Evolutionary conservation across 2,329 filamentous ascomycete species (phyloP), one percentile per base, ranked within the genome.

Genomic region (Ceratocystis ficicola): DNA sequence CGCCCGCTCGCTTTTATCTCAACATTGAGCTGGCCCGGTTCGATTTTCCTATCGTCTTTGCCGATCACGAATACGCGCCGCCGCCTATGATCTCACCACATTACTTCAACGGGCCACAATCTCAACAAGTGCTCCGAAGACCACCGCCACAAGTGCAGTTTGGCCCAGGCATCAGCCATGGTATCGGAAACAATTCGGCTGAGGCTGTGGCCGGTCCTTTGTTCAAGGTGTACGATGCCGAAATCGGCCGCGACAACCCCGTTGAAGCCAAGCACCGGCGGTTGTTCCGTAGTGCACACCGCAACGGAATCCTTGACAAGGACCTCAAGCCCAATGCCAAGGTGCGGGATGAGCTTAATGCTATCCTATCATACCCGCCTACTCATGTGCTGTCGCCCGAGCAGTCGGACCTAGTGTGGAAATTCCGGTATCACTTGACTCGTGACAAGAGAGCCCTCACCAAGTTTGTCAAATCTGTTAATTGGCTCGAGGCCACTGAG

Each of bases 381-480:
- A 96, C 93, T 0, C 91, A 96, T 69, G 83, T 89, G 61, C 80
- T 99, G 28, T 90, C 86, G 1, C 84, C 90, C 0, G 92, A 96
- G 73, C 94, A 99, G 75, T 95, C 95, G 73, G 94, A 99, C 74
- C 81, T 96, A 63, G 85, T 99, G 22, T 99, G 95, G 95, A 94
- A 95, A 71, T 99, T 97, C 77, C 83, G 94, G 67, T 95, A 97
- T 74, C 93, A 96, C 74, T 77, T 99, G 25, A 94, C 92, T 0
- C 83, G 91, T 66, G 92, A 99, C 74, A 99, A 99, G 75, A 81
- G 88, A 71, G 89, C 93, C 1, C 79, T 97, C 67, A 99, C 93
- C 44, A 99, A 99, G 72, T 95, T 99, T 71, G 90, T 97, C 74
- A 99, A 97, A 75, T 96, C 93, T 0, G 93, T 96, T 48, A 92